A percentile compares a stretch with the other conserved stretches of the same genome.
These are phyloP conservation scores for Sporisorium graminicola DNA, from an alignment of 1,284 basidiomycete genomes.

Conservation along the genomic window DNA sequence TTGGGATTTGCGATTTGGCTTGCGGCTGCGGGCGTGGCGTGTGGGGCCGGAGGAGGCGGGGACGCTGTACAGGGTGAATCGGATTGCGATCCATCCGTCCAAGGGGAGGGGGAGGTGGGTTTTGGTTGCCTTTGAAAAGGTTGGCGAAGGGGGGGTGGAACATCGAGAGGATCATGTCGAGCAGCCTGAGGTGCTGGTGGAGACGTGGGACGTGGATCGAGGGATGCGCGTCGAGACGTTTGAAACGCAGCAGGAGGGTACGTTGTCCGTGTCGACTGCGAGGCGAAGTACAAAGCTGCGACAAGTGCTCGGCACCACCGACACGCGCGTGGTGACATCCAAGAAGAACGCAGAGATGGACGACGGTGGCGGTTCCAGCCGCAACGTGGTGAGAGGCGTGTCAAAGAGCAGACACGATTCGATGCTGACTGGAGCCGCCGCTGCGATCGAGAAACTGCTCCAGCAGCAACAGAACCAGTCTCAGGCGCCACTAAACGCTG, in stretches of 20 bases:
- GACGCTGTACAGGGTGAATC: slow-evolving; percentile 74
- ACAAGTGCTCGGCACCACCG: slow-evolving; percentile 9
- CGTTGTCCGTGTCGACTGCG: neutral
- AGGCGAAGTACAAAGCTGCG: slow-evolving; percentile 21
- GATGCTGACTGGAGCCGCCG: slow-evolving; percentile 44
- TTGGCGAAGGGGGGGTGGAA: slow-evolving; percentile 5
- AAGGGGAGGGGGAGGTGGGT: slow-evolving; percentile 84
- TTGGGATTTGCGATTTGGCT: slow-evolving; percentile 94
- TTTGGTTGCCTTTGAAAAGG: slow-evolving; percentile 79
- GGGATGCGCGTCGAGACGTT: slow-evolving; percentile 69
- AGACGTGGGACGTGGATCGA: slow-evolving; percentile 68
- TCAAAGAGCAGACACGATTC: slow-evolving; percentile 15
- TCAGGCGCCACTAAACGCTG: neutral
- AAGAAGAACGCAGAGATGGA: neutral
- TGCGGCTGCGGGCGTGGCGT: slow-evolving; percentile 89
- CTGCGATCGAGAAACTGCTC: slow-evolving; percentile 57
- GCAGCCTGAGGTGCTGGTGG: slow-evolving; percentile 49
- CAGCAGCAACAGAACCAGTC: slow-evolving; percentile 21
- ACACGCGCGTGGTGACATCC: slow-evolving; percentile 8
- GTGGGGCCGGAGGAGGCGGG: slow-evolving; percentile 70
- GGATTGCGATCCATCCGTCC: slow-evolving; percentile 83
- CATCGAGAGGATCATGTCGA: slow-evolving; percentile 2
- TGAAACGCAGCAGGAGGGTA: slow-evolving; percentile 27
- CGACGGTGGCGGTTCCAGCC: slow-evolving; percentile 12
- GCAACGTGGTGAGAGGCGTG: neutral